A percentile compares a stretch with the other conserved stretches of the same genome.
Conservation (phyloP, 163 green algal species). For the Picocystis sp. region DNA sequence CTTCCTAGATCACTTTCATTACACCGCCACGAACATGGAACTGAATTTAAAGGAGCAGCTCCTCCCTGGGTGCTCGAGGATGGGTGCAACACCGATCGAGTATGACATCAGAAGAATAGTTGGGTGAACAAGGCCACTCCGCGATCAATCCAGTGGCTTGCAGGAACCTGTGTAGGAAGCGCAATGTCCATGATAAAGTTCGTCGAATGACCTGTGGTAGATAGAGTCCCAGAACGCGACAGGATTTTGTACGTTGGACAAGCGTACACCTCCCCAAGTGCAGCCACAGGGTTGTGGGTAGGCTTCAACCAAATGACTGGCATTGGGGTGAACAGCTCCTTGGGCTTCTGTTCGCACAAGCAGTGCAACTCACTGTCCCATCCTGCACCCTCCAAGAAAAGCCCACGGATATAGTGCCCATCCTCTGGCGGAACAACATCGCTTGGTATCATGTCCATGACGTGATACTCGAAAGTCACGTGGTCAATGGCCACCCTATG, state of each 20-base stretch:
- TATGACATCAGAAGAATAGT: constrained; percentile 10
- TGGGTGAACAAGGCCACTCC: constrained; percentile 53
- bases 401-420: constrained; percentile 55
- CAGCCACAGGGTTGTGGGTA: constrained; percentile 19
- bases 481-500: constrained; percentile 57
- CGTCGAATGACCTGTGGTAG: constrained; percentile 57
- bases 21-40: no score
- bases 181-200: constrained; percentile 69
- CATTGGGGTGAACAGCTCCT: constrained; percentile 69
- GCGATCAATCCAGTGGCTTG: constrained; percentile 53
- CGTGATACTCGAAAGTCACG: constrained; percentile 46
- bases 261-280: constrained; percentile 32
- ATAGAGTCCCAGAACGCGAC: constrained; percentile 49
- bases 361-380: constrained; percentile 36
- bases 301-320: constrained; percentile 52
- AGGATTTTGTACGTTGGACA: constrained; percentile 71
- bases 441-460: constrained; percentile 34
- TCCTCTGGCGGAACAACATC: constrained; percentile 20
- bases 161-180: constrained; percentile 30
- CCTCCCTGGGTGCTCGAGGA: no score
- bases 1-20: no score
- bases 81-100: no score
- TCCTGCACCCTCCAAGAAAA: constrained; percentile 61
- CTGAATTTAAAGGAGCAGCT: no score
- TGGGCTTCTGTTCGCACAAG: constrained; percentile 48